These are phyloP conservation scores for Fusarium ramigenum DNA, from an alignment of 2,329 filamentous ascomycete genomes.

Conservation along the genomic window DNA sequence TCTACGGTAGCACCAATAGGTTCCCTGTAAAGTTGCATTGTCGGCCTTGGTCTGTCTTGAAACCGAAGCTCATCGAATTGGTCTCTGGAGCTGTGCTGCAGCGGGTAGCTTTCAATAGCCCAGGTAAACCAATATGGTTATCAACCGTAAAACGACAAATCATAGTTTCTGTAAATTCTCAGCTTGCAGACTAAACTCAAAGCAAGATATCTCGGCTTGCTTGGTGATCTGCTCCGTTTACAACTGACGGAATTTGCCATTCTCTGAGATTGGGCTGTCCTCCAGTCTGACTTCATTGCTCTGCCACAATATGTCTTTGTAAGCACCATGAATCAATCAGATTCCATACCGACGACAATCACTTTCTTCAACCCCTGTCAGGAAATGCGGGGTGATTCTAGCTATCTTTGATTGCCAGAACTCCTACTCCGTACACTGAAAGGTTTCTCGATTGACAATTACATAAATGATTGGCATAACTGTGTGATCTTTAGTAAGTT, in stretches of 20 bases:
- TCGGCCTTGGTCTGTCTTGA: not conserved
- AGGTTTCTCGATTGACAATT: conserved; percentile 9
- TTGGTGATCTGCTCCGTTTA: not conserved
- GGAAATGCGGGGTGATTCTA: conserved; percentile 23
- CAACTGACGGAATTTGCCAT: not conserved
- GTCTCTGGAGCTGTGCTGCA: not conserved
- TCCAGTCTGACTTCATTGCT: conserved; percentile 17
- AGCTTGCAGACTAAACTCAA: not conserved
- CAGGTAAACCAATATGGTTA: not conserved
- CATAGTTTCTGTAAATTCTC: not conserved
- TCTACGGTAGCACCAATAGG: not conserved
- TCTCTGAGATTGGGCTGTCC: not conserved
- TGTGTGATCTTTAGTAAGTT: not conserved
- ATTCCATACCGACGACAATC: conserved; percentile 12
- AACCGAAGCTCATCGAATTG: not conserved
- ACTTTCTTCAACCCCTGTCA: conserved; percentile 3
- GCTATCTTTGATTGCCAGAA: conserved; percentile 26
- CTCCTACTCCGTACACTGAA: not conserved
- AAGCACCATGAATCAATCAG: conserved; percentile 25
- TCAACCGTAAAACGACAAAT: conserved; percentile 5
- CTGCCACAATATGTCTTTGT: conserved; percentile 20
- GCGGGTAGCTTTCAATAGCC: not conserved
- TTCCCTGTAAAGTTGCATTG: conserved; percentile 13
- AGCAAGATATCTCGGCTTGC: not conserved
- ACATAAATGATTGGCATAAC: conserved; percentile 25